Evolutionary conservation across 371 early-diverging fungal genomes (phyloP), one percentile per base, ranked within the genome.

Genomic region (Smittium mucronatum): DNA sequence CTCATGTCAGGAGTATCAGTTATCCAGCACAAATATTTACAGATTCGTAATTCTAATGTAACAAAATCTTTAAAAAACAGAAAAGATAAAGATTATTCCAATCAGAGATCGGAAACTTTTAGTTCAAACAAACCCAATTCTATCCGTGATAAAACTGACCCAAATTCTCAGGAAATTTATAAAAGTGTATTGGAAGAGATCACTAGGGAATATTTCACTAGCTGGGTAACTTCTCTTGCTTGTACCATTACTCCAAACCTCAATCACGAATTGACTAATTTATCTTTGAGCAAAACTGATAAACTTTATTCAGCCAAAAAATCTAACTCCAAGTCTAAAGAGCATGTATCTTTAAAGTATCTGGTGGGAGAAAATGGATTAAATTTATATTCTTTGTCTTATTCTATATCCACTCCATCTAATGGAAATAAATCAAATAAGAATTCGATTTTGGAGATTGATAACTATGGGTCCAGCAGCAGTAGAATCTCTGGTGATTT

Each of bases 1-100:
- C 60, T 95, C 70, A 86, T 94, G 82, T 83, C 86, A 57, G 92
- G 93, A 0, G 84, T 90, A 28, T 78, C 88, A 0, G 68, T 93
- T 21, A 75, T 90, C 63, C 70, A 75, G 36, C 65, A 65, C 15
- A 65, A 65, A 33, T 31, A 32, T 11, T 15, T 65, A 33, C 17
- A 34, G 34, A 65, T 36, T 31, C 25, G 2, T n/a, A 33, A 31
- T 85, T 82, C 69, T 57, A n/a, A 11, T 5, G 5, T 30, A 15
- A 35, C 16, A 5, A 28, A 29, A 25, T 16, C 29, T 11, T 67
- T 11, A 58, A 67, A 58, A 31, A n/a, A 25, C 47, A n/a, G 60
- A 58, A 68, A 32, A 28, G 25, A 11, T 34, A 47, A 68, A 2
- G 33, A n/a, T 69, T 79, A 82, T 28, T 71, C 78, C 17, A 66